Evolutionary conservation across 768 basidiomycete genomes (phyloP).

Genomic region (Xerocomellus chrysenteron): DNA sequence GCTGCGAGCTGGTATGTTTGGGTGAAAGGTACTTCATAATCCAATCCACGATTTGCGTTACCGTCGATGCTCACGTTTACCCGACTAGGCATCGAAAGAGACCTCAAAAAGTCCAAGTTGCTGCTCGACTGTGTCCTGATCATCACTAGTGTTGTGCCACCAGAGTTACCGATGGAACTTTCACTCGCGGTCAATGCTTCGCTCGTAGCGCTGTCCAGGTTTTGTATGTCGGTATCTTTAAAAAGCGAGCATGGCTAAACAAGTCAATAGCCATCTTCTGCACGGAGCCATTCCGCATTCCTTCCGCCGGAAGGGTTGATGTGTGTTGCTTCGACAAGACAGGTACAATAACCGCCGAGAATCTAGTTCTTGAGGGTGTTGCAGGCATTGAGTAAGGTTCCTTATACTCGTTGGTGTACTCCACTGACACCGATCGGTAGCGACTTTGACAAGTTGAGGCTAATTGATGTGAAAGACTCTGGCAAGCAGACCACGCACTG

Average conservation of each 20-base stretch:
- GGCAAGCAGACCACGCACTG: conserved; percentile 78
- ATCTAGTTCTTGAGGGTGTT: conserved; percentile 91
- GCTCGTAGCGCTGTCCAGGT: conserved; percentile 90
- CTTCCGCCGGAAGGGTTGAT: conserved; percentile 92
- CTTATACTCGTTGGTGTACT: background rate
- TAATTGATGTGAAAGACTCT: conserved; percentile 78
- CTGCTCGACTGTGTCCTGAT: conserved; percentile 94
- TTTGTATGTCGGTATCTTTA: conserved; percentile 50
- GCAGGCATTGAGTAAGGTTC: conserved; percentile 83
- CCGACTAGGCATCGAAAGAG: conserved; percentile 76
- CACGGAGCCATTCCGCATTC: conserved; percentile 98
- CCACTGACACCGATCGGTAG: conserved; percentile 36
- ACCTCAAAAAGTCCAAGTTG: conserved; percentile 92
- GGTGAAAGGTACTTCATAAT: conserved; percentile 72
- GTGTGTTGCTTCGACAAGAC: conserved; percentile 99
- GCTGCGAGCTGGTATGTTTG: conserved; percentile 99
- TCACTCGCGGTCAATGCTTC: conserved; percentile 95
- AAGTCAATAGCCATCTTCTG: conserved; percentile 84
- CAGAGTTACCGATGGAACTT: conserved; percentile 97
- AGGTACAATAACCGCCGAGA: conserved; percentile 96
- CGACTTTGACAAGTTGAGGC: conserved; percentile 53
- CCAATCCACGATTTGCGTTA: background rate
- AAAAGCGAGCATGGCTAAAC: background rate
- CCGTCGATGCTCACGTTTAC: conserved; percentile 3
- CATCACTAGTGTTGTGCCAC: conserved; percentile 96